Percentiles rank a stretch among this genome's conserved stretches.
phyloP scores from a whole-genome alignment of 1,284 basidiomycete genomes.

The Xerocomus nothofagi region DNA sequence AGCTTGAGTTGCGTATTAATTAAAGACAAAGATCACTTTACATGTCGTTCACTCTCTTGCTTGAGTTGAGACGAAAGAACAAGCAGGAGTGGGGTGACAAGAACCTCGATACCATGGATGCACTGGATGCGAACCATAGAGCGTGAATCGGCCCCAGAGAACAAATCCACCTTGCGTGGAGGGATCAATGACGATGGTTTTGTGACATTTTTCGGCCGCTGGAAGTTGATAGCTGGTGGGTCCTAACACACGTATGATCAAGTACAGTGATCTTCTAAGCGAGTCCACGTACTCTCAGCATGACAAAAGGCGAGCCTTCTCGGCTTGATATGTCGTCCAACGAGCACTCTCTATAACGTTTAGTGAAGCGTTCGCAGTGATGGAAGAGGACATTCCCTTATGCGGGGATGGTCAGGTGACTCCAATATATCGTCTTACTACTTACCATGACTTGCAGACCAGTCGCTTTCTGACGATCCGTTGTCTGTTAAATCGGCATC shows the following conservation, averaged over 20 bases:
- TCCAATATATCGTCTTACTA: background rate
- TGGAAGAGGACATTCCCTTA: constrained; percentile 20
- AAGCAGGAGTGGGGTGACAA: constrained; percentile 48
- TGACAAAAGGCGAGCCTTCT: constrained; percentile 41
- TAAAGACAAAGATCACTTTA: constrained; percentile 26
- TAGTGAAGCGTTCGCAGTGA: constrained; percentile 31
- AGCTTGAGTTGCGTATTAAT: constrained; percentile 10
- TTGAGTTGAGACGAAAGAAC: constrained; percentile 40
- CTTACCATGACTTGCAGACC: constrained; percentile 44
- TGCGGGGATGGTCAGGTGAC: constrained; percentile 16
- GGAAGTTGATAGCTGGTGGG: constrained; percentile 14
- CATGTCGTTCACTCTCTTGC: constrained; percentile 44
- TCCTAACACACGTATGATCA: constrained; percentile 11
- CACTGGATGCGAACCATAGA: constrained; percentile 31
- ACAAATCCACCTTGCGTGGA: constrained; percentile 6
- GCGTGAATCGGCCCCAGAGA: background rate
- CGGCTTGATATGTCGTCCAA: constrained; percentile 36
- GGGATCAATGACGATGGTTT: constrained; percentile 3
- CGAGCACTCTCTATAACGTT: constrained; percentile 33
- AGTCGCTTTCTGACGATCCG: constrained; percentile 54
- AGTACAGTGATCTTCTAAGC: background rate
- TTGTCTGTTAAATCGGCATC: constrained; percentile 62
- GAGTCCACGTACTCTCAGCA: constrained; percentile 27
- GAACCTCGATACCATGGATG: constrained; percentile 36
- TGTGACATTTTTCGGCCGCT: constrained; percentile 1